These are phyloP conservation scores for Euclidium syriacum DNA, from an alignment of 345 rosid species.

Conservation along the genomic window DNA sequence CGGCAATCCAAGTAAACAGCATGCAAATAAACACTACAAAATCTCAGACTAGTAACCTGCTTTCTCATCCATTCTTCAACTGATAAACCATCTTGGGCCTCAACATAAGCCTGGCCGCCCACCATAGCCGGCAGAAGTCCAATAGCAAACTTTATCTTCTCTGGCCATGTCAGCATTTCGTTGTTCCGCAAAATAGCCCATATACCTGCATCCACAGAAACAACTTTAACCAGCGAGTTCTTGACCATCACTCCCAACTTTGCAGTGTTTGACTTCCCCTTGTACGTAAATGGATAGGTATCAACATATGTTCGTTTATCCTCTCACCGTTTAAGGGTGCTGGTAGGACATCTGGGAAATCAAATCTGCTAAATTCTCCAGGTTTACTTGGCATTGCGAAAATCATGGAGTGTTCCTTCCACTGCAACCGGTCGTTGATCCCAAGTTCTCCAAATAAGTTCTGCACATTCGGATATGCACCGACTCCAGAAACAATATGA, in stretches of 20 bases:
- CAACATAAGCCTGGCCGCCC: slow-evolving; percentile 91
- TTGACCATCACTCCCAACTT: neutral
- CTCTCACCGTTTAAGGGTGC: slow-evolving; percentile 87
- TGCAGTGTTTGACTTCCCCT: neutral
- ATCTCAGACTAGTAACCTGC: slow-evolving; percentile 44
- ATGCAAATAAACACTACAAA: neutral
- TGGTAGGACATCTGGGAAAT: slow-evolving; percentile 78
- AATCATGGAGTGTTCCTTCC: slow-evolving; percentile 99
- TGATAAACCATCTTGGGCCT: slow-evolving; percentile 85
- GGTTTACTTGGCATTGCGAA: slow-evolving; percentile 97
- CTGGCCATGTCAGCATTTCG: slow-evolving; percentile 97
- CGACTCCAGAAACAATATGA: slow-evolving; percentile 44
- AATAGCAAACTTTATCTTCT: slow-evolving; percentile 90
- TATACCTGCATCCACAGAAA: slow-evolving; percentile 47
- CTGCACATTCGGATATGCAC: slow-evolving; percentile 93
- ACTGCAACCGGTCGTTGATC: slow-evolving; percentile 79
- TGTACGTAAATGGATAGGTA: neutral
- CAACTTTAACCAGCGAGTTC: neutral
- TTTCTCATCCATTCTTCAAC: slow-evolving; percentile 89
- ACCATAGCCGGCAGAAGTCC: slow-evolving; percentile 93
- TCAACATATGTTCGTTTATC: too few species aligned
- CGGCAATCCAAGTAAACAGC: too few species aligned
- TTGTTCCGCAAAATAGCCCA: slow-evolving; percentile 88
- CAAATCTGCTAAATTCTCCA: slow-evolving; percentile 93
- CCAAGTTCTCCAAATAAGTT: slow-evolving; percentile 93